These are phyloP conservation scores for Aaosphaeria arxii DNA, from an alignment of 2,329 filamentous ascomycete species.

Conservation along the genomic window DNA sequence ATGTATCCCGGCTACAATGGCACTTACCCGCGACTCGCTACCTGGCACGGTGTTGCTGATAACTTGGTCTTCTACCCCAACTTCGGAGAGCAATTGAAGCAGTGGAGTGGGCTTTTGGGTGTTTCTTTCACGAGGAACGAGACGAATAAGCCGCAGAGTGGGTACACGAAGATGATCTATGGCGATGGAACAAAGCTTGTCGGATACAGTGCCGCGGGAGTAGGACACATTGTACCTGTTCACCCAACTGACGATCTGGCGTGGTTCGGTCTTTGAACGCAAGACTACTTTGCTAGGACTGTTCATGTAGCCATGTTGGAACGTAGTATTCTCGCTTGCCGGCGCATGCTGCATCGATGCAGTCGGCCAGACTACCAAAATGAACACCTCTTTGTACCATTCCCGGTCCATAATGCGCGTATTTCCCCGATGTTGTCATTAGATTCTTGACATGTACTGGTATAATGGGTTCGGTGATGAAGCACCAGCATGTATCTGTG, in stretches of 20 bases:
- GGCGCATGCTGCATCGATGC: conserved; percentile 15
- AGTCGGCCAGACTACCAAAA: conserved; percentile 19
- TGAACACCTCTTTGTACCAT: conserved; percentile 15
- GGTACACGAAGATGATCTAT: conserved; percentile 9
- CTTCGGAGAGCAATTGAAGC: conserved; percentile 8
- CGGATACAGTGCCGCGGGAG: conserved; percentile 7
- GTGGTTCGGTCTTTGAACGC: no score
- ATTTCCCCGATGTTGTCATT: conserved; percentile 48
- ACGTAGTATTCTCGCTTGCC: background rate
- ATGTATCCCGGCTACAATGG: conserved; percentile 37
- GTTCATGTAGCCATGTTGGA: background rate
- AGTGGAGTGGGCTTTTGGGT: conserved; percentile 12
- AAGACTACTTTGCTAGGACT: no score
- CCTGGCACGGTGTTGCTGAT: conserved; percentile 38
- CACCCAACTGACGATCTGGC: background rate
- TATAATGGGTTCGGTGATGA: conserved; percentile 43
- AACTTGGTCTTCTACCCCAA: conserved; percentile 24
- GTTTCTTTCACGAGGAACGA: conserved; percentile 8
- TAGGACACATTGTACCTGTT: conserved; percentile 13
- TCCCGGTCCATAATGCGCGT: conserved; percentile 43
- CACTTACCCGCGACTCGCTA: conserved; percentile 33
- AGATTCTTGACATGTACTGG: conserved; percentile 23
- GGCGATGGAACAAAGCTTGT: conserved; percentile 11
- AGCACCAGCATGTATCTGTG: conserved; percentile 50
- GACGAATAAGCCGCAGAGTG: conserved; percentile 4